Evolutionary conservation across 805 yeast genomes (phyloP), one percentile per base, ranked within the genome.

Genomic region (Wickerhamiella allomyrinae): DNA sequence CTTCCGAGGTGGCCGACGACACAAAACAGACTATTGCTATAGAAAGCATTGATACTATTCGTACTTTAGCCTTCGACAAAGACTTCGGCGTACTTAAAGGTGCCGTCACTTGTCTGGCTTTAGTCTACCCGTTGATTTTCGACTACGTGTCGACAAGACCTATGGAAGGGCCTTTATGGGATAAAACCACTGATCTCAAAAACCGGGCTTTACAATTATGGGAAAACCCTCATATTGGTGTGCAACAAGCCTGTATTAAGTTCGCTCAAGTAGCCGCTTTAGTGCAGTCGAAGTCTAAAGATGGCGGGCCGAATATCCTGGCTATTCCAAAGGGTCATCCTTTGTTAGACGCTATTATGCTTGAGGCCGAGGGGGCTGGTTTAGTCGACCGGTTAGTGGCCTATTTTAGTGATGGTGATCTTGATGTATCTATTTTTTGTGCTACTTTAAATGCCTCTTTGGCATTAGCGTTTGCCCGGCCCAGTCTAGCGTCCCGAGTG

Each of bases 291-390:
- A 48, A 49, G 24, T 21, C 39, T 19, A 7, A 54, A 48, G 23
- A 39, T 47, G 20, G 38, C 50, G n/a, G n/a, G n/a, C 19, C 69
- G 66, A 31, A 66, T 70, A 25, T 74, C 79, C 8, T 77, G 37
- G 56, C 71, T 2, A 75, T 76, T 3, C 67, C 68, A 17, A 58
- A 70, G 0, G 69, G 66, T 42, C 95, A 89, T 54, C 74, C 85
- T 1, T 71, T 82, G 33, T 67, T 86, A 35, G 71, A 73, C 41
- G 65, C 65, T 29, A 49, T 60, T 8, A 57, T 64, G 19, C 60
- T 86, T 47, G 85, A 79, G 49, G 73, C 79, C 6, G 94, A 87
- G 56, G 79, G 87, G 0, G 71, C 69, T 42, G 76, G 70, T 3
- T 62, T 81, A 42, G 61, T 91, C 27, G 95, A 85, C 50, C 58